These are phyloP conservation scores for Coelastrella sp. DNA, from an alignment of 139 green algal species.

Conservation along the genomic window DNA sequence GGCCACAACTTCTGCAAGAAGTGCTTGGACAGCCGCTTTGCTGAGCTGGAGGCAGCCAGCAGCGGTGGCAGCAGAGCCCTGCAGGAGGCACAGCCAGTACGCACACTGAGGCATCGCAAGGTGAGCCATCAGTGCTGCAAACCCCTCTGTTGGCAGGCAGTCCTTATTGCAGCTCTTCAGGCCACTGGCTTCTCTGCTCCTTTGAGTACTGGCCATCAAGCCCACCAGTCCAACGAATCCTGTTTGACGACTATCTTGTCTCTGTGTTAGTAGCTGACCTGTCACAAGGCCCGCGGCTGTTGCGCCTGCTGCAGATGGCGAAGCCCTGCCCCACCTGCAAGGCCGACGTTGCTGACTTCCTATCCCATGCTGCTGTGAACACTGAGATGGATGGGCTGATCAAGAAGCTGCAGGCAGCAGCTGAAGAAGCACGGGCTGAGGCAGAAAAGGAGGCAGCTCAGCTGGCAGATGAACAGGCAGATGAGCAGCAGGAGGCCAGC, in stretches of 20 bases:
- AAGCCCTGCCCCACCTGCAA: constrained; percentile 78
- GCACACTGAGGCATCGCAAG: constrained; percentile 72
- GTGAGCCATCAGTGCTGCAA: too few species aligned
- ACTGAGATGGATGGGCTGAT: constrained; percentile 59
- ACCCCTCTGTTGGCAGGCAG: too few species aligned
- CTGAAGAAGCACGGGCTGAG: constrained; percentile 40
- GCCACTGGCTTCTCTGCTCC: too few species aligned
- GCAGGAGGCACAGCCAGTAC: constrained; percentile 36
- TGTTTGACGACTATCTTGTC: too few species aligned
- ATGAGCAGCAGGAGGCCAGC: too few species aligned
- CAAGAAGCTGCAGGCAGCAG: constrained; percentile 68
- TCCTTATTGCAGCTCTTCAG: too few species aligned
- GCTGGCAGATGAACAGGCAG: too few species aligned
- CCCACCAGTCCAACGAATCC: too few species aligned
- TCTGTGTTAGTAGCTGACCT: too few species aligned
- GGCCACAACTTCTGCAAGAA: constrained; percentile 92
- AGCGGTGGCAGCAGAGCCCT: constrained; percentile 25
- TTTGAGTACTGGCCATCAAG: too few species aligned
- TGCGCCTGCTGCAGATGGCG: constrained; percentile 53
- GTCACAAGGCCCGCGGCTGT: too few species aligned
- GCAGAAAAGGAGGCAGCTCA: constrained; percentile 55
- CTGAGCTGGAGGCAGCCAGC: constrained; percentile 21
- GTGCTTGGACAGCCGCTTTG: constrained; percentile 86
- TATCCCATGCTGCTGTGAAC: constrained; percentile 78
- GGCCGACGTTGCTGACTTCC: constrained; percentile 84